Base-by-base conservation (phyloP, 2,329 filamentous ascomycete species). In the Aspergillus novofumigatus region DNA sequence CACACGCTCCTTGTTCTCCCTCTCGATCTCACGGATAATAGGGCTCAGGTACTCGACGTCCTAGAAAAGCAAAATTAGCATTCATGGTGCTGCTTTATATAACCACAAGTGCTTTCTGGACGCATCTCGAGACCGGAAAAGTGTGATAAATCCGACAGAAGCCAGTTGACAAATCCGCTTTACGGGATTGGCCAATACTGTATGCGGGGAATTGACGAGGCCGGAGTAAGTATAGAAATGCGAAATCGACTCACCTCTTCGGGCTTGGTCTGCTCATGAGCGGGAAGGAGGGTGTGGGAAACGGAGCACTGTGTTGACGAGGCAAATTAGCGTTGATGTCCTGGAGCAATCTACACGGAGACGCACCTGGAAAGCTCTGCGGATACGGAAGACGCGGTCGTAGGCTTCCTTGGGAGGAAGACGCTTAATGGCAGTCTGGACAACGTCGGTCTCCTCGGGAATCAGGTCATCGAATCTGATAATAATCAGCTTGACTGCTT, bases 351-450 rank as follows among this genome's bases (percentile, higher is more conserved):
- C 35, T 48, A 47, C 49, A 21, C n/a, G 21, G 25, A 26, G 51
- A 62, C 74, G 63, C 80, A 90, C 87, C 84, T 99, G 94, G 80
- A 95, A 87, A 70, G 94, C 93, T 79, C 94, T 88, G 81, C 94
- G 91, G 78, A 99, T 86, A 73, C 94, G 92, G 88, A 92, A 99
- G 76, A 97, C 86, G 76, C 94, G 93, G 82, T 99, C 94, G 81
- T 97, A 97, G 70, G 88, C 84, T 75, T 94, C 91, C 83, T 95
- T 91, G 70, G 91, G 84, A 57, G 90, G 86, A 62, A 99, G 89
- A 75, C 94, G 91, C 84, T 90, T 90, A 72, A 99, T 85, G 62
- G 94, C 94, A 68, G 88, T 84, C 78, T 94, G 88, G 70, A 96
- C 91, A 57, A 83, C 80, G 70, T 94, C 90, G 82, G 84, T 89